Evolutionary conservation across 2,329 filamentous ascomycete genomes (phyloP), one percentile per base, ranked within the genome.

Genomic region (Daldinia sp.): DNA sequence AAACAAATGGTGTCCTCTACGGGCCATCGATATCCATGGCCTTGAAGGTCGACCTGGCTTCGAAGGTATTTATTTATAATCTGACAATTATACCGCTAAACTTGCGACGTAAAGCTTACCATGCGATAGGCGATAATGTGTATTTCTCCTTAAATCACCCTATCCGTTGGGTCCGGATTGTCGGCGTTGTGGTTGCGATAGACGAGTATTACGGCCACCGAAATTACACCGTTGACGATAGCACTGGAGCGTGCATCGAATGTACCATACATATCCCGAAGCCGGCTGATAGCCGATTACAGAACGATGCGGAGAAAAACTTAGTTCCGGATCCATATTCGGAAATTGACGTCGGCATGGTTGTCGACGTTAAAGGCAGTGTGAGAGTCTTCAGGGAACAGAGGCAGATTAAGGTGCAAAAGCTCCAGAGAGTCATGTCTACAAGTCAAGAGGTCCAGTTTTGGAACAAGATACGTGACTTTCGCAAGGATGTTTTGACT

Each of bases 121-220:
- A 30, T 56, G 4, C 33, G 58, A 28, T n/a, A 82, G 86, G 84
- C 55, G 85, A 88, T 74, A 81, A 85, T 70, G 82, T 90, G 37
- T 90, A 85, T 76, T 93, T 94, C 79, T 85, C 89, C 80, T 79
- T 84, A 56, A 94, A 94, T 78, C 89, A 94, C 72, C 92, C 92
- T 0, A 88, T 95, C 73, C 88, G 89, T 84, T 94, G 90, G 87
- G 87, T 92, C 60, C 89, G 90, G 68, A 79, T 94, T 35, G 86
- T 89, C 6, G 93, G 93, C 33, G 79, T 93, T 7, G 85, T 95
- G 23, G 89, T 94, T 62, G 87, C 86, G 12, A 80, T 89, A 39
- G 85, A 88, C 70, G 83, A 88, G 23, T 86, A 82, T 63, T 69
- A 74, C 39, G 79, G 79, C 39, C 81, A 81, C 39, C 82, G 81